Conservation (phyloP, 495 filamentous ascomycete genomes). For the Eremomyces bilateralis region DNA sequence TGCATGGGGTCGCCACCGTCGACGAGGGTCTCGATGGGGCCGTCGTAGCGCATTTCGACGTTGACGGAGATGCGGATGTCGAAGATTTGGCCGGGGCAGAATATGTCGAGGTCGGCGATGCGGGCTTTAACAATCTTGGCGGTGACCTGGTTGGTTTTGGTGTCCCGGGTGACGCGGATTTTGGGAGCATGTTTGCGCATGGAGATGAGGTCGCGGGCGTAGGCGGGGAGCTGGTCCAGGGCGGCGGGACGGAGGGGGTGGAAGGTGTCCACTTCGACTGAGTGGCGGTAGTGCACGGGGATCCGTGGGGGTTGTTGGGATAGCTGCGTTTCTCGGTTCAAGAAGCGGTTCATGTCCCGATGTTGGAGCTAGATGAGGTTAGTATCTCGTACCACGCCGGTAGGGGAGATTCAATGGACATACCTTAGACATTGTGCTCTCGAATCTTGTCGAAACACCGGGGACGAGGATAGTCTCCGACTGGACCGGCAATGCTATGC, state of each 20-base stretch:
- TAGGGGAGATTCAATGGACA: constrained; percentile 12
- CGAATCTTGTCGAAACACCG: constrained; percentile 34
- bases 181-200: constrained; percentile 36
- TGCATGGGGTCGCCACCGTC: no score
- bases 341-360: constrained; percentile 48
- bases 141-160: constrained; percentile 44
- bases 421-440: constrained; percentile 73
- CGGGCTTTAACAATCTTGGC: constrained; percentile 78
- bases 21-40: neutral
- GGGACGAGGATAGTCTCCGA: constrained; percentile 38
- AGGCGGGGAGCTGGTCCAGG: constrained; percentile 28
- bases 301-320: constrained; percentile 24
- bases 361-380: no score
- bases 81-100: constrained; percentile 44
- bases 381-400: no score
- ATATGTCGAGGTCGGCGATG: constrained; percentile 63
- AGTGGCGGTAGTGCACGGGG: constrained; percentile 57
- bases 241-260: constrained; percentile 43
- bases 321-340: constrained; percentile 31
- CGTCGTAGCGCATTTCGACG: constrained; percentile 39
- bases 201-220: constrained; percentile 31
- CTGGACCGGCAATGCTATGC: constrained; percentile 38
- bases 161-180: constrained; percentile 58
- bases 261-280: constrained; percentile 60
- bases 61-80: constrained; percentile 83